Conservation (phyloP, 2,329 filamentous ascomycete genomes). For the Aaosphaeria arxii region DNA sequence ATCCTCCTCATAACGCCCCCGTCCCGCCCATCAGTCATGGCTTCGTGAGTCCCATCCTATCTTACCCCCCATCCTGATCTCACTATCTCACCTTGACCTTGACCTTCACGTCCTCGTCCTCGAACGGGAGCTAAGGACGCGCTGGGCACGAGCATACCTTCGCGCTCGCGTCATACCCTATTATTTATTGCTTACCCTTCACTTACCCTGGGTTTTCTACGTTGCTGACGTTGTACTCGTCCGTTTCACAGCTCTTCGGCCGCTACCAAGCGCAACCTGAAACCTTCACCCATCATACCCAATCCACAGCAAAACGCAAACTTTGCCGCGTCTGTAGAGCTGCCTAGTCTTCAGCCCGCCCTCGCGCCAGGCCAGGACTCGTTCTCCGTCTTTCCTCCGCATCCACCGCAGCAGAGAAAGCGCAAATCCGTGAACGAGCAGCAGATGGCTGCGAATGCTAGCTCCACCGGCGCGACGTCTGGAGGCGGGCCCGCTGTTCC, state of each 20-base stretch:
- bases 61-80: constrained; percentile 8
- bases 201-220: background rate
- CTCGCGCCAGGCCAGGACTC: constrained; percentile 17
- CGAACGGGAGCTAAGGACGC: background rate
- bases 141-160: background rate
- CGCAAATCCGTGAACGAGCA: constrained; percentile 32
- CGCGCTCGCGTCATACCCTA: background rate
- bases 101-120: background rate
- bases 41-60: constrained; percentile 34
- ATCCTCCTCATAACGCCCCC: constrained; percentile 16
- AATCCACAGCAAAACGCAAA: constrained; percentile 17
- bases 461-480: constrained; percentile 24
- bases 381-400: constrained; percentile 16
- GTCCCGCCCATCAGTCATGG: constrained; percentile 14
- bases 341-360: constrained; percentile 28
- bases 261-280: constrained; percentile 43
- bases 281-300: constrained; percentile 40
- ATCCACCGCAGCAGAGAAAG: constrained; percentile 25
- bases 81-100: constrained; percentile 8
- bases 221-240: constrained; percentile 28
- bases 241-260: constrained; percentile 37
- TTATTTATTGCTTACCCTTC: background rate
- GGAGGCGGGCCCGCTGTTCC: constrained; percentile 12
- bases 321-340: constrained; percentile 20
- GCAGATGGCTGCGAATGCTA: constrained; percentile 16